phyloP scores from a whole-genome alignment of 2,329 filamentous ascomycete species.

The Paraphoma sp. region DNA sequence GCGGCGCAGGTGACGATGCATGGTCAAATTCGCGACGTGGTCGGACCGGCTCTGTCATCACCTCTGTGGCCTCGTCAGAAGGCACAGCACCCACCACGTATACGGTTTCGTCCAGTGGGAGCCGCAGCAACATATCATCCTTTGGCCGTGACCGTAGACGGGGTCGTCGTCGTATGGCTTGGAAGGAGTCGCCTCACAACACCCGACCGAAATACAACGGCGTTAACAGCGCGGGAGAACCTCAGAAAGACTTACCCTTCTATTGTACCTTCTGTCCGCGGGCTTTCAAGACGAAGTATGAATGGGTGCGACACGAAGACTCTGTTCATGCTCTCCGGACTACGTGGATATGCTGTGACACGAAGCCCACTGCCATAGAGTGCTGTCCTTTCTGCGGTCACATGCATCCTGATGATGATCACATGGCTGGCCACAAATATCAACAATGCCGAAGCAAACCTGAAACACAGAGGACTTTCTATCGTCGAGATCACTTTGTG shows the following conservation, averaged over 20 bases:
- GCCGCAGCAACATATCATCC: constrained; percentile 42
- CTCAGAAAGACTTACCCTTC: constrained; percentile 41
- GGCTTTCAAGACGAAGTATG: constrained; percentile 46
- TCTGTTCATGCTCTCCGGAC: constrained; percentile 47
- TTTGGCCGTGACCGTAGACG: constrained; percentile 43
- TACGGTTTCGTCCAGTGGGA: constrained; percentile 39
- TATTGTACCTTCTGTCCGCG: constrained; percentile 47
- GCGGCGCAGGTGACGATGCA: constrained; percentile 27
- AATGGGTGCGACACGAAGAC: constrained; percentile 48
- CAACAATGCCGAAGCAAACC: constrained; percentile 44
- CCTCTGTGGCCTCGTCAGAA: constrained; percentile 40
- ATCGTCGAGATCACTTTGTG: constrained; percentile 44
- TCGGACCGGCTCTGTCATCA: constrained; percentile 36
- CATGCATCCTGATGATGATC: constrained; percentile 39
- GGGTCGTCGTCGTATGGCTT: constrained; percentile 43
- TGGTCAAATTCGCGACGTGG: constrained; percentile 31
- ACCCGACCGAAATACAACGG: constrained; percentile 36
- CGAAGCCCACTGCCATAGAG: constrained; percentile 28
- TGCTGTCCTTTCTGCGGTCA: constrained; percentile 43
- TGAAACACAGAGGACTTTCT: constrained; percentile 45
- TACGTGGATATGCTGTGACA: constrained; percentile 47
- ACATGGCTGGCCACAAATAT: constrained; percentile 44
- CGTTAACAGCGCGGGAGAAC: constrained; percentile 37
- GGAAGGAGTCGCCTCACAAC: constrained; percentile 40
- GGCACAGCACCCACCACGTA: constrained; percentile 41